phyloP scores from a whole-genome alignment of 306 rosid species.

The Delonix regia region DNA sequence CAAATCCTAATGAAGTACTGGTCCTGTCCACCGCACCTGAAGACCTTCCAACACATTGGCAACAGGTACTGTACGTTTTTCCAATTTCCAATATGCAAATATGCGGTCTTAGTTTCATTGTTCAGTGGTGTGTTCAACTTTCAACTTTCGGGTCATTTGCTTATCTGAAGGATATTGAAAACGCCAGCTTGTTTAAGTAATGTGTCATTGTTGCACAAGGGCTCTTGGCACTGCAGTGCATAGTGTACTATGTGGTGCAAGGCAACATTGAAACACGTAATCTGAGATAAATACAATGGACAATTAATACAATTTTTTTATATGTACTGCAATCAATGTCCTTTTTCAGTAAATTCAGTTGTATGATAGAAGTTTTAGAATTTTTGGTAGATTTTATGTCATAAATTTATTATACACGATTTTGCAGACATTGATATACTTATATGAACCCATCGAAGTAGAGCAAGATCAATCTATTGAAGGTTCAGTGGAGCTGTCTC shows the following conservation, averaged over 20 bases:
- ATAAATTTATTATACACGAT: constrained; percentile 58
- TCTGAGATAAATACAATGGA: neutral
- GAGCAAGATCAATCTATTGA: constrained; percentile 97
- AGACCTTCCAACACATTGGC: constrained; percentile 99
- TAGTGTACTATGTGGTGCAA: neutral
- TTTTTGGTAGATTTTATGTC: neutral
- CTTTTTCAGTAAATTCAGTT: neutral
- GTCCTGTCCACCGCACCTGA: constrained; percentile 96
- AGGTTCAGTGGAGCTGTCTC: constrained; percentile 83
- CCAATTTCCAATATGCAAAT: constrained; percentile 25
- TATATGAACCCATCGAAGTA: constrained; percentile 90
- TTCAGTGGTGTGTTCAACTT: neutral
- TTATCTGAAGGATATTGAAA: neutral
- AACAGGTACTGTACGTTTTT: constrained; percentile 66
- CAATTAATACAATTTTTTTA: neutral
- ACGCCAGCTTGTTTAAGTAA: neutral
- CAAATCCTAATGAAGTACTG: constrained; percentile 76
- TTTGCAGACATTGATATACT: constrained; percentile 88
- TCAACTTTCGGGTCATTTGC: neutral
- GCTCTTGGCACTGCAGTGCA: neutral
- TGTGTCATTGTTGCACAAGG: neutral
- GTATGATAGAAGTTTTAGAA: neutral
- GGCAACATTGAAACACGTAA: neutral
- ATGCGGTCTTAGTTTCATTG: constrained; percentile 10
- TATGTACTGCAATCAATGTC: neutral